Conservation (phyloP, 2,329 filamentous ascomycete genomes). For the Pyrenophora graminea region DNA sequence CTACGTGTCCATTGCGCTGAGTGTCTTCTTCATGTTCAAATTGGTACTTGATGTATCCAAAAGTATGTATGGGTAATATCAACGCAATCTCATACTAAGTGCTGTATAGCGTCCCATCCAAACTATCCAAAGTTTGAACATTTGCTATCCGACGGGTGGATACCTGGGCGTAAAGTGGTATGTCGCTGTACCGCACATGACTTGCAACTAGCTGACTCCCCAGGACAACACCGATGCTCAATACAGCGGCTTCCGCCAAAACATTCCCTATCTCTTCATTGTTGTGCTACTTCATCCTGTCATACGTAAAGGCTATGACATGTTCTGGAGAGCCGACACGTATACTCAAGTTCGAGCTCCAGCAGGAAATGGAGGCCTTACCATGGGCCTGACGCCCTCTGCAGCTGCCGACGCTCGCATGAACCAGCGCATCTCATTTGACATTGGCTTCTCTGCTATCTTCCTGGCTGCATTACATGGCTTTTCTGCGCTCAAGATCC, state of each 20-base stretch:
- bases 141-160: slow-evolving; percentile 81
- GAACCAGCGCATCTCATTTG: slow-evolving; percentile 76
- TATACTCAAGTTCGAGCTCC: slow-evolving; percentile 50
- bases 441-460: slow-evolving; percentile 77
- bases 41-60: slow-evolving; percentile 83
- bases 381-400: slow-evolving; percentile 50
- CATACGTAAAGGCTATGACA: slow-evolving; percentile 72
- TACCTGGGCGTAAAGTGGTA: slow-evolving; percentile 87
- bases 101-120: slow-evolving; percentile 70
- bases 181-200: slow-evolving; percentile 16
- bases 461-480: slow-evolving; percentile 84
- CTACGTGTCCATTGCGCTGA: slow-evolving; percentile 66
- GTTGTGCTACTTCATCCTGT: slow-evolving; percentile 80
- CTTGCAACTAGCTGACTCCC: slow-evolving; percentile 5
- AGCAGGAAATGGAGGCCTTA: slow-evolving; percentile 38
- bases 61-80: slow-evolving; percentile 55
- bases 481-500: slow-evolving; percentile 79
- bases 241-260: slow-evolving; percentile 81
- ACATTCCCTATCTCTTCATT: slow-evolving; percentile 77
- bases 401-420: slow-evolving; percentile 58
- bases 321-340: slow-evolving; percentile 50
- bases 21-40: slow-evolving; percentile 88
- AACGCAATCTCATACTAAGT: slow-evolving; percentile 6
- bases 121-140: slow-evolving; percentile 75
- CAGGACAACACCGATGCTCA: slow-evolving; percentile 89